A percentile compares a stretch with the other conserved stretches of the same genome.
Conservation (phyloP, 345 rosid species). For the Erysimum cheiranthoides region DNA sequence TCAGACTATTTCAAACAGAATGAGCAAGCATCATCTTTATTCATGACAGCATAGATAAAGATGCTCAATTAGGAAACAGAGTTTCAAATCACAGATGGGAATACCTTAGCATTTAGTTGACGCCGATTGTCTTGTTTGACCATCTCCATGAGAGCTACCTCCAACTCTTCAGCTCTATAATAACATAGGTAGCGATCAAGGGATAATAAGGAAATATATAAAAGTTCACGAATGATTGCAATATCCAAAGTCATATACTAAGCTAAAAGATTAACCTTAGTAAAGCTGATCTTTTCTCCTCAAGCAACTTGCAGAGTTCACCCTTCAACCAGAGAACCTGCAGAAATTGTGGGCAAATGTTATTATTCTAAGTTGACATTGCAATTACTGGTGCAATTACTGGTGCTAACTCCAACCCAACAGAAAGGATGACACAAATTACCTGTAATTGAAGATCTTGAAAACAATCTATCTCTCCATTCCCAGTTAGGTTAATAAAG, state of each 20-base stretch:
- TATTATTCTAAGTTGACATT: slow-evolving; percentile 5
- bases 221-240: slow-evolving; percentile 11
- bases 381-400: background rate
- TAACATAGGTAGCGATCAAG: slow-evolving; percentile 33
- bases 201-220: slow-evolving; percentile 17
- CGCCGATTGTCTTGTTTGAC: slow-evolving; percentile 93
- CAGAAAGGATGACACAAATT: slow-evolving; percentile 32
- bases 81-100: slow-evolving; percentile 22
- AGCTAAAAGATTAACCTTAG: slow-evolving; percentile 63
- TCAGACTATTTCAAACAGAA: slow-evolving; percentile 31
- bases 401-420: background rate
- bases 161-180: slow-evolving; percentile 92
- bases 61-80: background rate
- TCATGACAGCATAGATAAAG: slow-evolving; percentile 8
- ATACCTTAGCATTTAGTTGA: slow-evolving; percentile 89
- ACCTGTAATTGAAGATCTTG: slow-evolving; percentile 98
- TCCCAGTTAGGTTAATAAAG: slow-evolving; percentile 65
- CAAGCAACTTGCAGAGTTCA: slow-evolving; percentile 83
- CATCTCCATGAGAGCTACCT: slow-evolving; percentile 98
- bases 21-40: slow-evolving; percentile 8
- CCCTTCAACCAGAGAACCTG: slow-evolving; percentile 87
- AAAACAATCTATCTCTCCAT: slow-evolving; percentile 63
- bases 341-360: slow-evolving; percentile 31
- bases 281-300: slow-evolving; percentile 84
- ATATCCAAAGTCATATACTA: slow-evolving; percentile 20